Percentiles rank a stretch among this genome's conserved stretches.
Conservation (phyloP, 2,329 filamentous ascomycete genomes). For the Rhynchosporium agropyri region DNA sequence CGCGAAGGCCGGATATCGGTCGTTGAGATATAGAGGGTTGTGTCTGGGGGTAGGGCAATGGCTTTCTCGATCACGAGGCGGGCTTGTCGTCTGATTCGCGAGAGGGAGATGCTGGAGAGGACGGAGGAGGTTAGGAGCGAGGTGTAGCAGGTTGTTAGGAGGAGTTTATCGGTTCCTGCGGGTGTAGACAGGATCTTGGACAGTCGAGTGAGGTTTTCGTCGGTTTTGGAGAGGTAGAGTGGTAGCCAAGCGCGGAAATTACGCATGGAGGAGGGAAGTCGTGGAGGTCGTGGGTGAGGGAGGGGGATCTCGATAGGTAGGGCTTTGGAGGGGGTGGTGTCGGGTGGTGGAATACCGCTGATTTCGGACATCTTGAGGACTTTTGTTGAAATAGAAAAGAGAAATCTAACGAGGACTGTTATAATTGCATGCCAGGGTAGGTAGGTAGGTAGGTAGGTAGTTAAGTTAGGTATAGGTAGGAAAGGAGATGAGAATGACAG, state of each 20-base stretch:
- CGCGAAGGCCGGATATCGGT: slow-evolving; percentile 33
- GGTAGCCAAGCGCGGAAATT: slow-evolving; percentile 39
- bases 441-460: too few species aligned
- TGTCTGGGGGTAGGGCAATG: slow-evolving; percentile 53
- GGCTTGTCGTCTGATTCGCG: slow-evolving; percentile 58
- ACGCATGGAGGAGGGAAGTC: slow-evolving; percentile 28
- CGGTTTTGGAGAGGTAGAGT: slow-evolving; percentile 41
- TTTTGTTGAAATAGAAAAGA: background rate
- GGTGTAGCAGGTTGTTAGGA: slow-evolving; percentile 70
- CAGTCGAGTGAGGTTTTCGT: slow-evolving; percentile 51
- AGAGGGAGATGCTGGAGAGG: slow-evolving; percentile 56
- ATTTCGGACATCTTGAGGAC: slow-evolving; percentile 37
- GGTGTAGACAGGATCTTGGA: slow-evolving; percentile 68
- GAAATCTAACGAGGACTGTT: background rate
- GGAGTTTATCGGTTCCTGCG: slow-evolving; percentile 68
- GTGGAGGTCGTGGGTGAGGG: slow-evolving; percentile 22
- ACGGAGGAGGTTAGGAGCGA: slow-evolving; percentile 57
- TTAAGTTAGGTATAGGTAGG: too few species aligned
- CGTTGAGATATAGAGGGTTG: slow-evolving; percentile 47
- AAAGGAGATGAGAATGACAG: background rate
- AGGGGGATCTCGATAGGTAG: slow-evolving; percentile 26
- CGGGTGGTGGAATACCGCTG: slow-evolving; percentile 30
- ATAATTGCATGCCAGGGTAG: too few species aligned
- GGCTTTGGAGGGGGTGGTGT: slow-evolving; percentile 30
- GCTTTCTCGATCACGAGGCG: slow-evolving; percentile 56